phyloP scores from a whole-genome alignment of 2,329 filamentous ascomycete genomes.

The Curvularia sp. region DNA sequence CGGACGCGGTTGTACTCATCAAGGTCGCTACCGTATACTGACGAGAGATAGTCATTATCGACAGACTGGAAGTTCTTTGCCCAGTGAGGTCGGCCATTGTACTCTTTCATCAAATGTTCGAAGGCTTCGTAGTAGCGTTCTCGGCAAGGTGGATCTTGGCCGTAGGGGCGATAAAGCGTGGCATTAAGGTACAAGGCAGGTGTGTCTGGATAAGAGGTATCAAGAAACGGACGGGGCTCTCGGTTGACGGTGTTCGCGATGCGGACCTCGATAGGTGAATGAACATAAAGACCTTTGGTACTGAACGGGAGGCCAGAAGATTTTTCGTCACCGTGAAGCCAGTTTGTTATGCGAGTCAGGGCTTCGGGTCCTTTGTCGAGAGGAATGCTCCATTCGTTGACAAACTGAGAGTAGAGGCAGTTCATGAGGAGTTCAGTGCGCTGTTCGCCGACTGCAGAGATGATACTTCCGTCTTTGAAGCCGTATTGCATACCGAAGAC shows the following conservation, averaged over 20 bases:
- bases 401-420: conserved; percentile 96
- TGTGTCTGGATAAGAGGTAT: conserved; percentile 71
- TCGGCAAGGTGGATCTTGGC: conserved; percentile 76
- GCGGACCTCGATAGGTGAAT: conserved; percentile 91
- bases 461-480: conserved; percentile 73
- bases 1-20: conserved; percentile 72
- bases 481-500: conserved; percentile 98
- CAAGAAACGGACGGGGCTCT: conserved; percentile 69
- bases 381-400: conserved; percentile 97
- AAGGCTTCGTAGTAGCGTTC: conserved; percentile 86
- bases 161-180: conserved; percentile 84
- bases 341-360: conserved; percentile 79
- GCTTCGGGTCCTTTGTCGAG: conserved; percentile 86
- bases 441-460: conserved; percentile 79
- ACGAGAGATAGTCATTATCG: conserved; percentile 65
- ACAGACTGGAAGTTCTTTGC: conserved; percentile 82
- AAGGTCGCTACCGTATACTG: conserved; percentile 73
- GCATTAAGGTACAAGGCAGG: conserved; percentile 90
- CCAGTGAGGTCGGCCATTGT: conserved; percentile 86
- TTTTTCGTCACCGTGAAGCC: conserved; percentile 80
- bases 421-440: conserved; percentile 89
- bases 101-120: conserved; percentile 86
- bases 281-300: conserved; percentile 80
- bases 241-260: conserved; percentile 71
- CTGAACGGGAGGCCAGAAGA: conserved; percentile 78